Percentiles rank a stretch among this genome's conserved stretches.
These are phyloP conservation scores for Suillus placidus DNA, from an alignment of 768 basidiomycete genomes.

Conservation along the genomic window DNA sequence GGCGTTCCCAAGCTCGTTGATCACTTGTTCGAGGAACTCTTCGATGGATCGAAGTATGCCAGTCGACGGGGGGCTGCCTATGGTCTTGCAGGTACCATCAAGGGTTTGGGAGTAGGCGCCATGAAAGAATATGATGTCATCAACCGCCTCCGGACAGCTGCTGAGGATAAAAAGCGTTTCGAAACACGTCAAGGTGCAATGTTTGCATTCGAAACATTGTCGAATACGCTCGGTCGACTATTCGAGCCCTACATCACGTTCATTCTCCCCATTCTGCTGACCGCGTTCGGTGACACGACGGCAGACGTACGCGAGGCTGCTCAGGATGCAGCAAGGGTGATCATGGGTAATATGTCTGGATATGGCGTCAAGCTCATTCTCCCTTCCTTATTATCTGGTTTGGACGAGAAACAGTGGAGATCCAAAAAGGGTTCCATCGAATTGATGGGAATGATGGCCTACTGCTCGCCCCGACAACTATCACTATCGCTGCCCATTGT, in stretches of 20 bases:
- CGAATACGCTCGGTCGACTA: constrained; percentile 79
- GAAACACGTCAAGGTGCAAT: constrained; percentile 91
- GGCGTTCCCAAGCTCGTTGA: constrained; percentile 61
- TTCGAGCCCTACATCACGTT: constrained; percentile 94
- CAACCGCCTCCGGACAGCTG: constrained; percentile 66
- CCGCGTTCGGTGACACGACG: constrained; percentile 83
- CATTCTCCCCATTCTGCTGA: constrained; percentile 80
- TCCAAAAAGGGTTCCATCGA: constrained; percentile 98
- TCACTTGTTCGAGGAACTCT: constrained; percentile 73
- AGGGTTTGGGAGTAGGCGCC: constrained; percentile 84
- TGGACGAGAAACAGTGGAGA: constrained; percentile 99
- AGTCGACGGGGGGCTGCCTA: constrained; percentile 96
- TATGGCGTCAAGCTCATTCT: constrained; percentile 96
- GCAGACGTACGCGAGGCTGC: constrained; percentile 92
- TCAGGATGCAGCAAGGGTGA: constrained; percentile 86
- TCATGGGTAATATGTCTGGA: constrained; percentile 94
- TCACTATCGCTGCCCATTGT: constrained; percentile 95
- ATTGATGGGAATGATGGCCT: constrained; percentile 97
- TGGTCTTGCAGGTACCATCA: constrained; percentile 89
- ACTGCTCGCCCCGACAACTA: constrained; percentile 93
- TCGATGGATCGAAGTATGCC: constrained; percentile 84
- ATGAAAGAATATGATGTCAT: constrained; percentile 87
- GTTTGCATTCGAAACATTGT: constrained; percentile 93
- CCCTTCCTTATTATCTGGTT: constrained; percentile 82
- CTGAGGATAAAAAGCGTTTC: constrained; percentile 88